Base-by-base conservation (phyloP, 805 yeast genomes). In the Sugiyamaella chiloensis region DNA sequence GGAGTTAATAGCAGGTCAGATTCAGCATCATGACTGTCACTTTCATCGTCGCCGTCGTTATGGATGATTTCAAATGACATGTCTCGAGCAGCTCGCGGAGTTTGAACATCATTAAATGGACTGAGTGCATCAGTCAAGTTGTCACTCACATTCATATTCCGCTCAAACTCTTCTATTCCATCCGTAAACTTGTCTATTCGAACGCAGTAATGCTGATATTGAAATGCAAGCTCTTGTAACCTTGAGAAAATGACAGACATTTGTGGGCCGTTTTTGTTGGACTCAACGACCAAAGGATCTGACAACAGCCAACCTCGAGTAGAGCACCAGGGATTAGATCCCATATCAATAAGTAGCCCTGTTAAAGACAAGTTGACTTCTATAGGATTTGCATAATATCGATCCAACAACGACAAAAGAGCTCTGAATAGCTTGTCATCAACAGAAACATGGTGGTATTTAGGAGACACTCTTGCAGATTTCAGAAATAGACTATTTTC, bases 341-440 rank as follows among this genome's bases (percentile, higher is more conserved):
- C 57, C 14, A 62, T 42, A 14, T 62, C 63, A 14, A 53, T 40
- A 14, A 62, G 17, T 5, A 58, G 49, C 11, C 55, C 52, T 1
- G 64, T 60, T 17, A 62, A 47, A 4, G 52, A 52, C 29, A 62
- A 41, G 42, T 62, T 62, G 21, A 58, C 48, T n/a, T 61, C 62
- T 19, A 52, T 52, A 11, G 57, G 36, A 48, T 62, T 62, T 9
- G 56, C 53, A 31, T 53, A 61, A 40, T 56, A 61, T 14, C 34
- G 7, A 4, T 29, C 17, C 9, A 52, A 21, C 24, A 50, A 19
- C 7, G 12, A 36, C 7, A 43, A 29, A 1, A 45, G 23, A 12
- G 20, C 6, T n/a, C 16, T n/a, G 37, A 52, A 19, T 11, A 52
- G 17, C 21, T 26, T 19, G 36, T 52, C 56, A 4, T 37, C 46